Conservation (phyloP, 441 rosid species). For the Adansonia gregorii region DNA sequence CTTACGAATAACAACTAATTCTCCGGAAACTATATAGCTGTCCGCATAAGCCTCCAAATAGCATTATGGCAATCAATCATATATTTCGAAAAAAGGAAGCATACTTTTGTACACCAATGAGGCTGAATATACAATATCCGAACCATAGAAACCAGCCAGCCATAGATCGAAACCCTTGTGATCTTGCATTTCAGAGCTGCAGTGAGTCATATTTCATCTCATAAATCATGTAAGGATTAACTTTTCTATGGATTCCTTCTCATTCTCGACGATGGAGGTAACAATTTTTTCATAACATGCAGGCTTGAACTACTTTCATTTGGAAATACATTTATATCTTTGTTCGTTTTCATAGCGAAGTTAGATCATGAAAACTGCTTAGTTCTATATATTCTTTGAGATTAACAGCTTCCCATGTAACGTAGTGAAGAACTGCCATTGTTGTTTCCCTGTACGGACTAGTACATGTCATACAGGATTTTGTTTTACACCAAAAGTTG, state of each 20-base stretch:
- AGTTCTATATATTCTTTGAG: slow-evolving; percentile 22
- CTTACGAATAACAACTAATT: background rate
- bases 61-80: slow-evolving; percentile 10
- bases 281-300: background rate
- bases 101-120: background rate
- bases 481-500: too few relatives aligned
- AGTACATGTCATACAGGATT: too few relatives aligned
- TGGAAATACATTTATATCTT: background rate
- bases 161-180: background rate
- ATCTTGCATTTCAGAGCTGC: slow-evolving; percentile 13
- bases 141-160: background rate
- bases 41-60: slow-evolving; percentile 10
- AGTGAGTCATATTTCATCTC: background rate
- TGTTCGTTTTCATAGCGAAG: background rate
- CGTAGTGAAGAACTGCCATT: slow-evolving; percentile 5
- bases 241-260: background rate
- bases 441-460: background rate
- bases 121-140: slow-evolving; percentile 2
- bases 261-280: background rate
- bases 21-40: slow-evolving; percentile 16
- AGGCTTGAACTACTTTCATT: slow-evolving; percentile 11
- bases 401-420: slow-evolving; percentile 22
- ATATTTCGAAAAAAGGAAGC: background rate
- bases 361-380: slow-evolving; percentile 6
- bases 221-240: background rate